Evolutionary conservation across 2,329 filamentous ascomycete genomes (phyloP), one percentile per base, ranked within the genome.

Genomic region (Hypocreales sp.): DNA sequence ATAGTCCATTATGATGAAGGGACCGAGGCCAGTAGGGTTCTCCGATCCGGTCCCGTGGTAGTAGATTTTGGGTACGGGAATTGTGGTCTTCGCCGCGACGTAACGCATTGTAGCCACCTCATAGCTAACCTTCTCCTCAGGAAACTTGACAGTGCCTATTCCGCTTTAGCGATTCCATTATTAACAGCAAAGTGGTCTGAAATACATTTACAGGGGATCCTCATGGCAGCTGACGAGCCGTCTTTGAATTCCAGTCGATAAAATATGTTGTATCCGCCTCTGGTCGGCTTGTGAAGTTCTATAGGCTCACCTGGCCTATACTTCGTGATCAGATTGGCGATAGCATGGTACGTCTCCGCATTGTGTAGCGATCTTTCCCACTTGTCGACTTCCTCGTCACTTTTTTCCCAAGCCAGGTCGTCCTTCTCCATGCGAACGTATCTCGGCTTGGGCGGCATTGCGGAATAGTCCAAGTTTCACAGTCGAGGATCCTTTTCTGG

Each of bases 1-100:
- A 22, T 51, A 51, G 3, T 55, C 42, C 43, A 55, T 54, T 16
- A 56, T 50, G 15, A 54, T 50, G 22, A 53, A 53, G 0, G 50
- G 48, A 1, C 52, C 50, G 8, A 53, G 30, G 0, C 46, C 45
- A 10, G 35, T 38, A 1, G 50, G 46, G 8, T 52, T 51, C 6
- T 52, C 45, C 3, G 32, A 38, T 4, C 39, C 41, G 5, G 34
- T 43, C 2, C 44, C 48, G 26, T 38, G 45, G 29, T 50, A 34
- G 24, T 49, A 46, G 15, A 54, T 33, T 3, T 42, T 24, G 1
- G 50, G 46, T 1, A 56, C 41, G 0, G 48, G 51, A 15, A 55
- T 51, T 2, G 41, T 45, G 3, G 48, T 55, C 2, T 51, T 35
- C 0, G 28, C 37, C 1, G 40, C 39, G 14, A 56, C 20, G 31